These are phyloP conservation scores for Yarrowia bubula DNA, from an alignment of 805 yeast genomes.

Conservation along the genomic window DNA sequence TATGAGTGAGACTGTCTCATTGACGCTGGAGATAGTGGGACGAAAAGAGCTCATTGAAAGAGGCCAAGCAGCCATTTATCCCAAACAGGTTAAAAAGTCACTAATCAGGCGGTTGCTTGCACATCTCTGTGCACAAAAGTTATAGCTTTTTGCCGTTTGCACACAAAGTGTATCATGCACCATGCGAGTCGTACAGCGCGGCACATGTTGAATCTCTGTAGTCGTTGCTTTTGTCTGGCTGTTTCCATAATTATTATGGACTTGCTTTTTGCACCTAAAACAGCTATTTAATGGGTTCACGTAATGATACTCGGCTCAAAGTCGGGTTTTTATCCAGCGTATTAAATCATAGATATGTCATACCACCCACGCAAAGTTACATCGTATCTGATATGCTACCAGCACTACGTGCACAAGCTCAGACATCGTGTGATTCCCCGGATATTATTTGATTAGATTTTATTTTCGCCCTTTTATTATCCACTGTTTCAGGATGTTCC, in stretches of 20 bases:
- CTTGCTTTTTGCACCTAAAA: conserved; percentile 9
- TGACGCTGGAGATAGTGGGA: neutral
- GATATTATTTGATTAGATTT: too few relatives aligned
- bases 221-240: conserved; percentile 8
- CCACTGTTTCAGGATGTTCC: conserved; percentile 1
- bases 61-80: neutral
- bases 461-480: neutral
- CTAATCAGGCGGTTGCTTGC: too few relatives aligned
- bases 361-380: too few relatives aligned
- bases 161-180: neutral
- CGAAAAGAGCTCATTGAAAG: neutral
- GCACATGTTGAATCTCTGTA: neutral
- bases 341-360: too few relatives aligned
- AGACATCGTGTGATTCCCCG: too few relatives aligned
- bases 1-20: conserved; percentile 10
- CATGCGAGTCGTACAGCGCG: neutral
- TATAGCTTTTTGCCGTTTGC: conserved; percentile 20
- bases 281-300: neutral
- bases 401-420: too few relatives aligned
- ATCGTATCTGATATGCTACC: too few relatives aligned
- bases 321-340: too few relatives aligned
- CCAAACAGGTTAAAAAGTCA: neutral
- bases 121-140: neutral
- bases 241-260: neutral
- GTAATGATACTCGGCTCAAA: too few relatives aligned